Conservation (phyloP, 2,329 filamentous ascomycete species). For the Botrytis aclada region DNA sequence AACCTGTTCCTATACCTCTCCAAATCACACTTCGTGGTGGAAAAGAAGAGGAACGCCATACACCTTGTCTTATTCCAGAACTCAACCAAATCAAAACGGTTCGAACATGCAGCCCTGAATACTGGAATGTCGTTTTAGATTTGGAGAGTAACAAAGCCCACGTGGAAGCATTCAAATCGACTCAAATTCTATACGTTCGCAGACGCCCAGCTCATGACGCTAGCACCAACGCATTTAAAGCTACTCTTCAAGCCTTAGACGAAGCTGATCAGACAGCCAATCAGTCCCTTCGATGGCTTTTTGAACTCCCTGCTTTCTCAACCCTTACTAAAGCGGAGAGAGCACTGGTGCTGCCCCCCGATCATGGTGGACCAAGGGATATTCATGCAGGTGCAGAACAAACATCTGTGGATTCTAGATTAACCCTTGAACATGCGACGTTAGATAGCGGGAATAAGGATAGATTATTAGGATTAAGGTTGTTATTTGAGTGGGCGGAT, state of each 20-base stretch:
- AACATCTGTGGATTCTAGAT: conserved; percentile 60
- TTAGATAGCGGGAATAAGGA: conserved; percentile 50
- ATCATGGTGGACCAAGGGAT: conserved; percentile 41
- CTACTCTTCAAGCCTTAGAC: conserved; percentile 61
- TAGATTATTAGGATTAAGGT: conserved; percentile 57
- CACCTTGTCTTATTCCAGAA: conserved; percentile 45
- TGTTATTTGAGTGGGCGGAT: conserved; percentile 68
- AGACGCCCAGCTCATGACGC: conserved; percentile 55
- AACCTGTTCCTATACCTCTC: conserved; percentile 72
- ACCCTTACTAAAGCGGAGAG: conserved; percentile 56
- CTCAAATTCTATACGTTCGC: conserved; percentile 62
- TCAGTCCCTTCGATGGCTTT: conserved; percentile 60
- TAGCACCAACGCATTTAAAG: conserved; percentile 57
- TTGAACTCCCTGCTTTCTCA: conserved; percentile 53
- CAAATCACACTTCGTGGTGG: conserved; percentile 47
- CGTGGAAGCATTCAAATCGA: conserved; percentile 54
- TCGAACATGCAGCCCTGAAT: conserved; percentile 52
- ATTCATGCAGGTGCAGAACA: conserved; percentile 50
- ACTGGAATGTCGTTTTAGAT: conserved; percentile 68
- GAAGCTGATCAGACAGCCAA: conserved; percentile 49
- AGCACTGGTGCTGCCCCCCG: conserved; percentile 48
- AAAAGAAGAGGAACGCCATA: conserved; percentile 31
- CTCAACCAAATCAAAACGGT: conserved; percentile 48
- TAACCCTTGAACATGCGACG: conserved; percentile 53
- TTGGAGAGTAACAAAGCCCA: conserved; percentile 56